These are phyloP conservation scores for Fraxinus velutina DNA, from an alignment of 305 asterid genomes.

Conservation along the genomic window DNA sequence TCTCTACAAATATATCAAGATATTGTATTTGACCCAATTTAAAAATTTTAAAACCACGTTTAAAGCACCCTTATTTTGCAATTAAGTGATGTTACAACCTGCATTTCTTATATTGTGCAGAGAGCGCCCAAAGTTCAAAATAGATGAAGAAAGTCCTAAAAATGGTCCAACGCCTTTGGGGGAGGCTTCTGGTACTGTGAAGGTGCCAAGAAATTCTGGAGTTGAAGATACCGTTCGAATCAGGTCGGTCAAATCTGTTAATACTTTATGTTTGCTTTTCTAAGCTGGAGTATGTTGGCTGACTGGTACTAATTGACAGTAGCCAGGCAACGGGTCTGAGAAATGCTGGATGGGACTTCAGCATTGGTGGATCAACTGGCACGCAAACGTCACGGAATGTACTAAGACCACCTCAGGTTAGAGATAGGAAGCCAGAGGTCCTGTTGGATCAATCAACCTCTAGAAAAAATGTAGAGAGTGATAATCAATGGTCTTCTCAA, in stretches of 20 bases:
- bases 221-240: conserved; percentile 49
- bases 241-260: conserved; percentile 51
- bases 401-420: conserved; percentile 77
- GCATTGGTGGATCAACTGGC: conserved; percentile 69
- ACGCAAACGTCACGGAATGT: conserved; percentile 76
- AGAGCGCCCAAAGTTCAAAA: conserved; percentile 78
- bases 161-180: conserved; percentile 51
- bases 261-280: conserved; percentile 14
- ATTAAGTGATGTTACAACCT: conserved; percentile 15
- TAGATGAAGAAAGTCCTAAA: conserved; percentile 57
- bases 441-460: conserved; percentile 49
- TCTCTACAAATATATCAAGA: conserved; percentile 22
- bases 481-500: conserved; percentile 38
- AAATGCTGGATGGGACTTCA: conserved; percentile 92
- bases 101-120: conserved; percentile 32
- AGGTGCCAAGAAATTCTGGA: conserved; percentile 56
- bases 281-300: conserved; percentile 27
- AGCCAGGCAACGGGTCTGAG: conserved; percentile 60
- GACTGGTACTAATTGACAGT: conserved; percentile 35
- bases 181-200: conserved; percentile 78
- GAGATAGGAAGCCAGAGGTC: conserved; percentile 71
- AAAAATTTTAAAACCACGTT: conserved; percentile 2
- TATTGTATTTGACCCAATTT: conserved; percentile 12
- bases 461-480: conserved; percentile 47
- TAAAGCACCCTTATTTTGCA: neutral